Base-by-base conservation (phyloP, 208 protist genomes). In the Crithidia acanthocephali region DNA sequence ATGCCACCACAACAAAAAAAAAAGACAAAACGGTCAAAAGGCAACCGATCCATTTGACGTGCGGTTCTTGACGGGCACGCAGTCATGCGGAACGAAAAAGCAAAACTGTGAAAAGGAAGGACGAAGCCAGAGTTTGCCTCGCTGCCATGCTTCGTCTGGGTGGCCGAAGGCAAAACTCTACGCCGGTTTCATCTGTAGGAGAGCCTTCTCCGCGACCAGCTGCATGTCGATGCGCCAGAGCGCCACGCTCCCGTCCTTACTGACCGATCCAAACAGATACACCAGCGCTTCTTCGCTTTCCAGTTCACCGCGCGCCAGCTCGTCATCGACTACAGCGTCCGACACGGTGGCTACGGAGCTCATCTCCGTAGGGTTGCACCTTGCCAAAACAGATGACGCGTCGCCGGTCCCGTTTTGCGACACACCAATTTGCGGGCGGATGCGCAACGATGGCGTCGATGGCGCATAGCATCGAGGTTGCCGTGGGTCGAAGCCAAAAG, bases 201-300 rank as follows among this genome's bases (percentile, higher is more conserved):
- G 35, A 40, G 11, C 8, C 35, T 40, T 30, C 25, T 80, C 68
- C 44, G 52, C 51, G 20, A 89, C 47, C 13, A 80, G 52, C 25
- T 72, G 73, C 57, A 95, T 86, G 52, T 95, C 90, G 1, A 95
- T 71, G 23, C 85, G 86, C 87, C 90, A 95, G 23, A 95, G 20
- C 9, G 86, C 84, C 59, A 95, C 75, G 16, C 78, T 83, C 33
- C 78, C 74, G 67, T 92, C 90, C 28, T 84, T 84, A 60, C 90
- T 86, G 16, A 72, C 82, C 5, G 87, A 89, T 37, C 81, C 80
- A 68, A 92, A 95, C 27, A 95, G 47, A 64, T 90, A 90, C 18
- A 95, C 80, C 18, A 60, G 45, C 28, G 73, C 62, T 64, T 67
- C 58, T 22, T 76, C 50, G 5, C 48, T 22, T 15, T 60, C 22